These are phyloP conservation scores for Aureobasidium sp. DNA, from an alignment of 2,329 filamentous ascomycete species.

Conservation along the genomic window DNA sequence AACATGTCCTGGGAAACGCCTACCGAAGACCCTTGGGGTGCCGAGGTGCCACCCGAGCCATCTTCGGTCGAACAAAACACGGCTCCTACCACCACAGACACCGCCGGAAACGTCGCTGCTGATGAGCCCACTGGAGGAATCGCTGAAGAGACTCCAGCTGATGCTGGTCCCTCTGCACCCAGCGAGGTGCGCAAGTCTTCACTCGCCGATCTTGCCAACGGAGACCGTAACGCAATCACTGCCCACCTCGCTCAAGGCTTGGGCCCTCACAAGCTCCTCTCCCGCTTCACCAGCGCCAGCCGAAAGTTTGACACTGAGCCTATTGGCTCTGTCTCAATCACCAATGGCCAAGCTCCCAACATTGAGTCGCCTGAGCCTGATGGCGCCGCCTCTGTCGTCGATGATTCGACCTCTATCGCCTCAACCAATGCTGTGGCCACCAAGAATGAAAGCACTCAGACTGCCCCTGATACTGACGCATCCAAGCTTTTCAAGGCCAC, in stretches of 20 bases:
- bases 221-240: neutral
- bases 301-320: neutral
- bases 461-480: neutral
- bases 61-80: neutral
- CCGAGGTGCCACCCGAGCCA: neutral
- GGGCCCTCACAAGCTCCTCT: neutral
- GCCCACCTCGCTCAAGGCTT: neutral
- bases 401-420: neutral
- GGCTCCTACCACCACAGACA: neutral
- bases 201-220: slow-evolving; percentile 4
- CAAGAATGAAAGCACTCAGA: neutral
- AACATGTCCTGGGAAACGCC: slow-evolving; percentile 9
- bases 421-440: neutral
- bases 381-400: neutral
- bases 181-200: neutral
- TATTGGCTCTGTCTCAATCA: neutral
- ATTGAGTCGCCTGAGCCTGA: neutral
- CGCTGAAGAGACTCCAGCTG: neutral
- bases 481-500: neutral
- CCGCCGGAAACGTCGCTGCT: neutral
- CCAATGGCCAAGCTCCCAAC: neutral
- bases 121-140: neutral
- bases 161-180: neutral
- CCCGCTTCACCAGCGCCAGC: neutral
- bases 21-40: neutral